These are phyloP conservation scores for Acanthamoeba lenticulata DNA, from an alignment of 208 protist genomes.

Conservation along the genomic window DNA sequence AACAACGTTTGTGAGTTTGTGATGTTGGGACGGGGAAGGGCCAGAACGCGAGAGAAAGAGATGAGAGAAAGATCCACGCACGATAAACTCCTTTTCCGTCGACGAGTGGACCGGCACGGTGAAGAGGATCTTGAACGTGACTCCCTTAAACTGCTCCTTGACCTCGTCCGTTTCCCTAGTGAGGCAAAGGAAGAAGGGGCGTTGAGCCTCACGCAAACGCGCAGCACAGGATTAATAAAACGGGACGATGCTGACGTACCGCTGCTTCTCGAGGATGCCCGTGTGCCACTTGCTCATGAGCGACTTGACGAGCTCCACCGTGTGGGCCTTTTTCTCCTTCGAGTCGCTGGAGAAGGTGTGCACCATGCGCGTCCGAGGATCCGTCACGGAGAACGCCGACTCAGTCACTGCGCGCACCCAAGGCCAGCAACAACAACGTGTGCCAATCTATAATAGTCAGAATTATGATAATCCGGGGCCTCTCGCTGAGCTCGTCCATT, in stretches of 20 bases:
- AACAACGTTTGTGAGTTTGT: no score
- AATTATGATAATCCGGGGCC: no score
- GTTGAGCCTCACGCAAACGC: background rate
- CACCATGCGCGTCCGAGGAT: constrained; percentile 18
- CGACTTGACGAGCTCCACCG: background rate
- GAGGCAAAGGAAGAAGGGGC: background rate
- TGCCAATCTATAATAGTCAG: background rate
- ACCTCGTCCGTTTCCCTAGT: constrained; percentile 39
- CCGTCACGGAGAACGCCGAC: constrained; percentile 25
- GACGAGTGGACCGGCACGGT: constrained; percentile 56
- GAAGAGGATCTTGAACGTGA: constrained; percentile 63
- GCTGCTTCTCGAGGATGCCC: constrained; percentile 27
- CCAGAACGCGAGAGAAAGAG: background rate
- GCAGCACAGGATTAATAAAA: background rate
- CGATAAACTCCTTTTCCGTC: constrained; percentile 55
- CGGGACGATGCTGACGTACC: background rate
- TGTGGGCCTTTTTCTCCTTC: constrained; percentile 37
- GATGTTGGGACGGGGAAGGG: no score
- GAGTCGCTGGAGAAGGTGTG: constrained; percentile 43
- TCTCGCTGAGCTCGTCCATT: no score
- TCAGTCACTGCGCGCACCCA: background rate
- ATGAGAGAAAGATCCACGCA: background rate
- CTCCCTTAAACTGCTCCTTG: constrained; percentile 51
- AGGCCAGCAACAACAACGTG: background rate
- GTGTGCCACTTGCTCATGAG: constrained; percentile 60